A percentile compares a stretch with the other conserved stretches of the same genome.
phyloP scores from a whole-genome alignment of 2,329 filamentous ascomycete species.

The Cladosporium halotolerans region DNA sequence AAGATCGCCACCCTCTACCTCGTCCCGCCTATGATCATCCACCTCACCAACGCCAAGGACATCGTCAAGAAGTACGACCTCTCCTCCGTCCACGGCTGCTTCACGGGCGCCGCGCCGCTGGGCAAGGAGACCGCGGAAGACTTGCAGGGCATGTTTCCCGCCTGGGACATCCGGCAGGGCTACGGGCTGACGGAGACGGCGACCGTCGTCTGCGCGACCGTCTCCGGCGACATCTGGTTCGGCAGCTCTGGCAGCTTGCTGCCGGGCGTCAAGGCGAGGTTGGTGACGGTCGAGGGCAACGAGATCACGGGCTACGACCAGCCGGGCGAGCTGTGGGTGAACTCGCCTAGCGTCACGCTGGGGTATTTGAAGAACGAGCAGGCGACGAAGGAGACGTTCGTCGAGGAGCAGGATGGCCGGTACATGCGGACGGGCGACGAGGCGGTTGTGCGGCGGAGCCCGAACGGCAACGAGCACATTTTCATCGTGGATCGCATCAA shows the following conservation, averaged over 20 bases:
- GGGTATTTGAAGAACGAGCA: slow-evolving; percentile 84
- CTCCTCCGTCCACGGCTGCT: slow-evolving; percentile 58
- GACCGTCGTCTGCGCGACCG: slow-evolving; percentile 60
- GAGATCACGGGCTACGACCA: slow-evolving; percentile 66
- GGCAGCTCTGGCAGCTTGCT: slow-evolving; percentile 68
- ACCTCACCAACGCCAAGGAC: slow-evolving; percentile 60
- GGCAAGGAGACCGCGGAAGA: slow-evolving; percentile 66
- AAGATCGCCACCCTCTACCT: slow-evolving; percentile 63
- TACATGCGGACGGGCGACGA: slow-evolving; percentile 75
- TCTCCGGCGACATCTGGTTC: slow-evolving; percentile 58
- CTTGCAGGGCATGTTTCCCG: slow-evolving; percentile 55
- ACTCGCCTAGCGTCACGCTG: slow-evolving; percentile 68
- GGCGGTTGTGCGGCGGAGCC: slow-evolving; percentile 59
- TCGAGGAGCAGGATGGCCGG: slow-evolving; percentile 55
- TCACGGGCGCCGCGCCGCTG: slow-evolving; percentile 72
- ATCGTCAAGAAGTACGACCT: slow-evolving; percentile 63
- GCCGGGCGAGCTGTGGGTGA: slow-evolving; percentile 74
- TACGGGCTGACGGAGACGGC: slow-evolving; percentile 75
- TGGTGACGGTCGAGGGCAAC: slow-evolving; percentile 61
- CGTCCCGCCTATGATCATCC: slow-evolving; percentile 76
- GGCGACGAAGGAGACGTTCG: slow-evolving; percentile 67
- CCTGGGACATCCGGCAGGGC: slow-evolving; percentile 54
- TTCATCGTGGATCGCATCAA: slow-evolving; percentile 79
- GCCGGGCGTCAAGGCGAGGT: slow-evolving; percentile 57
- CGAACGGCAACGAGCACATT: slow-evolving; percentile 68